Base-by-base conservation (phyloP, 768 basidiomycete species). In the Calocybe indica region DNA sequence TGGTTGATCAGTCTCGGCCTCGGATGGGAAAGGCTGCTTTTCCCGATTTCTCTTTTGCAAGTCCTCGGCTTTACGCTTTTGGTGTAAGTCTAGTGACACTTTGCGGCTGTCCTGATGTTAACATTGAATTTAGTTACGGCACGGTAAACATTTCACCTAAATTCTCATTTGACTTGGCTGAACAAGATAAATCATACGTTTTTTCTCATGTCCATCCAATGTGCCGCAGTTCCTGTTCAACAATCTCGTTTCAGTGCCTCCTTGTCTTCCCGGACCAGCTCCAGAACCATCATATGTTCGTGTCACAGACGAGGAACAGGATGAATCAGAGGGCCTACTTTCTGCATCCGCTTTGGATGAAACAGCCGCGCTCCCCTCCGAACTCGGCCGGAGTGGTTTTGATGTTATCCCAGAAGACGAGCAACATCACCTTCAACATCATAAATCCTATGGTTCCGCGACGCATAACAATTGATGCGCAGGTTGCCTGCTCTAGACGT, bases 1-100 rank as follows among this genome's bases (percentile, higher is more conserved):
- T 99, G 96, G 96, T 68, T 94, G 53, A 71, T 99, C 58, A 92
- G 89, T 60, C 74, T 96, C 44, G 82, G 76, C 1, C 68, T 96
- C 22, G 92, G 94, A 4, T 97, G 94, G 94, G 94, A 97, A 67
- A 75, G 72, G 50, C 71, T 97, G 32, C 55, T 89, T 15, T 88
- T 80, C 69, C 92, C 92, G 5, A 80, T 86, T 52, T 89, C 89
- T 1, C 60, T 92, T 45, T 62, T 94, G 9, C 92, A 95, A 64
- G 79, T 95, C 46, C 56, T 76, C 13, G 92, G 92, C 3, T 99
- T 99, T 64, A 80, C 75, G 6, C 67, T 97, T 39, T 75, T 99
- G 49, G 94, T 98, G 82, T 95, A 72, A 71, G 88, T 79, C 37
- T 54, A 60, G 37, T 48, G 45, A 15, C 34, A 33, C 14, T 37